Evolutionary conservation across 2,329 filamentous ascomycete species (phyloP).

Genomic region (Malbranchea zuffiana): DNA sequence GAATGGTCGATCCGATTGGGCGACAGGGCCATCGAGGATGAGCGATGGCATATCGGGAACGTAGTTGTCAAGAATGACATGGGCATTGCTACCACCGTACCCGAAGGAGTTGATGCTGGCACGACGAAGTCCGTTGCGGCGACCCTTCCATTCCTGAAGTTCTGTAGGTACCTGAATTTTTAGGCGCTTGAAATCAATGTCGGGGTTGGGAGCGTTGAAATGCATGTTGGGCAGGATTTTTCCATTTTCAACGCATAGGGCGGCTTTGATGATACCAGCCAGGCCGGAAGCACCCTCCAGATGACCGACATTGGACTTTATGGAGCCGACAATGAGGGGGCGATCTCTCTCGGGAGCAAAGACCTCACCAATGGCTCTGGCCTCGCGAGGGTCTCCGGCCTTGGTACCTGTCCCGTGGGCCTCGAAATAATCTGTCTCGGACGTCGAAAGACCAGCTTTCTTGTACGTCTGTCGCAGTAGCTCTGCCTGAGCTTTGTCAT

Average conservation of each 20-base stretch:
- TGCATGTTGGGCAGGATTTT: constrained; percentile 22
- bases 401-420: constrained; percentile 33
- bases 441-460: constrained; percentile 23
- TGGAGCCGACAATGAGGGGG: constrained; percentile 18
- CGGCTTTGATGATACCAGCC: constrained; percentile 20
- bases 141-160: constrained; percentile 4
- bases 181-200: constrained; percentile 13
- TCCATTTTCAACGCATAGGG: constrained; percentile 20
- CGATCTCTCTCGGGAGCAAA: constrained; percentile 9
- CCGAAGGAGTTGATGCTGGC: constrained; percentile 19
- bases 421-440: constrained; percentile 27
- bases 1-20: constrained; percentile 5
- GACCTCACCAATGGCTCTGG: constrained; percentile 12
- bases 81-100: constrained; percentile 13
- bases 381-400: constrained; percentile 21
- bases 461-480: constrained; percentile 21
- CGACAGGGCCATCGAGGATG: not conserved
- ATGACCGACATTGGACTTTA: constrained; percentile 24
- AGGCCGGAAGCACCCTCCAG: constrained; percentile 20
- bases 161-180: constrained; percentile 18
- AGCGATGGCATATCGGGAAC: constrained; percentile 1
- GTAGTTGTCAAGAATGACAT: constrained; percentile 13
- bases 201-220: constrained; percentile 21
- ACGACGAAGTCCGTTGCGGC: constrained; percentile 9
- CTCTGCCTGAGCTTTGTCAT: constrained; percentile 22